Evolutionary conservation across 257 asterid genomes (phyloP).

Genomic region (Leonotis leonurus): DNA sequence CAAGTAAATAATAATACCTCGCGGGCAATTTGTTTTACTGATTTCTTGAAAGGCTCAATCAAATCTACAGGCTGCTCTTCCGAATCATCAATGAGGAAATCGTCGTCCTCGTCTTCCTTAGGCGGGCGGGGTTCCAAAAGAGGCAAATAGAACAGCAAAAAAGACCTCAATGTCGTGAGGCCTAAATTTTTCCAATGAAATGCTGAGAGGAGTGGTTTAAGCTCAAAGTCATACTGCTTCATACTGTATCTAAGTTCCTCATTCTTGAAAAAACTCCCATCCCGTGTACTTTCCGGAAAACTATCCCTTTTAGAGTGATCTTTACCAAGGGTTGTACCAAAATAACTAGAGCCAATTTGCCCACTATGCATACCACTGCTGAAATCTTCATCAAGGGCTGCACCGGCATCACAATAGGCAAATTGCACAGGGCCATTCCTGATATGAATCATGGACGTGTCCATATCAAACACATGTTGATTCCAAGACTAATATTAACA

Average conservation of each 20-base stretch:
- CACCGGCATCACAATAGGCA: constrained; percentile 70
- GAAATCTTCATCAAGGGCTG: constrained; percentile 42
- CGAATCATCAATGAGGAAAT: constrained; percentile 46
- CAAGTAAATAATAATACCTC: constrained; percentile 44
- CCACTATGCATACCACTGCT: constrained; percentile 2
- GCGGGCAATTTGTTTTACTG: constrained; percentile 75
- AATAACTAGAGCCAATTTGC: constrained; percentile 45
- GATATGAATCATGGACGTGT: constrained; percentile 17
- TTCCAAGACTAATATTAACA: neutral
- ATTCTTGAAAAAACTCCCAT: constrained; percentile 26
- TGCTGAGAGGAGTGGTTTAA: constrained; percentile 76
- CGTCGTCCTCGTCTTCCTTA: constrained; percentile 67
- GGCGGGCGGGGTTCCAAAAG: constrained; percentile 66
- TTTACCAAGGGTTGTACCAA: constrained; percentile 41
- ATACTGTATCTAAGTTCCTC: constrained; percentile 31
- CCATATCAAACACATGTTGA: neutral
- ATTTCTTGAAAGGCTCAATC: constrained; percentile 76
- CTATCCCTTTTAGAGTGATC: constrained; percentile 41
- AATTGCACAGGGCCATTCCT: constrained; percentile 35
- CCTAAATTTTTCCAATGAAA: constrained; percentile 75
- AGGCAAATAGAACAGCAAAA: constrained; percentile 72
- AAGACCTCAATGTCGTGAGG: constrained; percentile 67
- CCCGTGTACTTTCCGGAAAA: too few relatives aligned
- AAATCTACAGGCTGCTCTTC: constrained; percentile 48
- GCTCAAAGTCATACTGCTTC: constrained; percentile 59